A percentile compares a stretch with the other conserved stretches of the same genome.
phyloP scores from a whole-genome alignment of 2,329 filamentous ascomycete genomes.

The Niveomyces coronatus region DNA sequence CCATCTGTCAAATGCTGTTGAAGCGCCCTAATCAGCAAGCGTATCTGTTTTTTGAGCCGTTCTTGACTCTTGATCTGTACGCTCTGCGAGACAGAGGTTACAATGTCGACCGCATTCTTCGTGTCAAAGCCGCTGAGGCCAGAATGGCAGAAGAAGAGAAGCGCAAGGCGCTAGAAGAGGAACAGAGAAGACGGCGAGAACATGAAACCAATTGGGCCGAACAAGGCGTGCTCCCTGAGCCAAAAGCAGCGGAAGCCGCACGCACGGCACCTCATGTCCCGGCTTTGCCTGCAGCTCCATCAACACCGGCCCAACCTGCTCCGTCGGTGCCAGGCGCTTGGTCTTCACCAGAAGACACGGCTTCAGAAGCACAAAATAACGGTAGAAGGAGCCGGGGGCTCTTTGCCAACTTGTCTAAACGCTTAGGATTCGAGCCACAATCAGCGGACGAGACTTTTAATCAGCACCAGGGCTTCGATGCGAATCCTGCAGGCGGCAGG shows the following conservation, averaged over 20 bases:
- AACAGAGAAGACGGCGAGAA: slow-evolving; percentile 57
- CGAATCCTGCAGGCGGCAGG: slow-evolving; percentile 16
- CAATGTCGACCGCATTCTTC: slow-evolving; percentile 90
- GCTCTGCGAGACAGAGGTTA: slow-evolving; percentile 81
- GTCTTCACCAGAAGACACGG: slow-evolving; percentile 48
- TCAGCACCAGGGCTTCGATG: slow-evolving; percentile 10
- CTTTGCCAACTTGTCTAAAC: slow-evolving; percentile 58
- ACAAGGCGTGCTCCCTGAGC: slow-evolving; percentile 13
- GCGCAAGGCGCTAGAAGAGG: slow-evolving; percentile 61
- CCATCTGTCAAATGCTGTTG: slow-evolving; percentile 71
- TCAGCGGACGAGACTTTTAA: slow-evolving; percentile 21
- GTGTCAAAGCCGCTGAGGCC: slow-evolving; percentile 78
- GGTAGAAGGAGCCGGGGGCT: slow-evolving; percentile 42
- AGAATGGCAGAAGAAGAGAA: slow-evolving; percentile 77
- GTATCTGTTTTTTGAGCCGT: slow-evolving; percentile 81
- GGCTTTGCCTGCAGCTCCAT: slow-evolving; percentile 28
- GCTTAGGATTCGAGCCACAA: slow-evolving; percentile 53
- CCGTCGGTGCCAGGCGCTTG: slow-evolving; percentile 66
- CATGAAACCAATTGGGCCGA: slow-evolving; percentile 35
- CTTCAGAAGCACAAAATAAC: slow-evolving; percentile 22
- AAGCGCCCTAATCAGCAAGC: slow-evolving; percentile 79
- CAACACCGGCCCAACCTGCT: slow-evolving; percentile 29
- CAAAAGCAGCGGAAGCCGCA: slow-evolving; percentile 24
- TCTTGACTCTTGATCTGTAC: slow-evolving; percentile 74
- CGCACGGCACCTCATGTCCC: slow-evolving; percentile 31